Conservation (phyloP, 768 basidiomycete genomes). For the Tricholoma bakamatsutake region DNA sequence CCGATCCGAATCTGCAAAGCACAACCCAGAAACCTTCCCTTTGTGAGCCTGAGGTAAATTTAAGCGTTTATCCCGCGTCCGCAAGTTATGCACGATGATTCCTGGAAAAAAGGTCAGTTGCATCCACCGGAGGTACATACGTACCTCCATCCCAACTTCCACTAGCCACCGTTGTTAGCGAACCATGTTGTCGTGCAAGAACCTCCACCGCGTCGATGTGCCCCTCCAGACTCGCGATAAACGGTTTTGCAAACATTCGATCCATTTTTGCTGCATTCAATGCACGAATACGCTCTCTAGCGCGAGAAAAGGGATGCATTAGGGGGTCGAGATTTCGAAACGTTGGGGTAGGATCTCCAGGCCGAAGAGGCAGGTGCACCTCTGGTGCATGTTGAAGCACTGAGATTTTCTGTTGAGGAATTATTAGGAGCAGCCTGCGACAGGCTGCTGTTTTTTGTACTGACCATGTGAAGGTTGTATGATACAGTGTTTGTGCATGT, state of each 20-base stretch:
- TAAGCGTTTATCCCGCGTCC: slow-evolving; percentile 45
- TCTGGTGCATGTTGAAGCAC: slow-evolving; percentile 82
- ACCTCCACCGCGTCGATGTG: slow-evolving; percentile 94
- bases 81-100: slow-evolving; percentile 80
- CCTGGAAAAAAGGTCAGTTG: slow-evolving; percentile 36
- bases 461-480: no score
- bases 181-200: slow-evolving; percentile 64
- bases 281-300: slow-evolving; percentile 90
- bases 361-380: slow-evolving; percentile 63
- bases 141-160: slow-evolving; percentile 95
- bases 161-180: slow-evolving; percentile 76
- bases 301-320: slow-evolving; percentile 92
- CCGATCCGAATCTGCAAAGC: slow-evolving; percentile 58
- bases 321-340: slow-evolving; percentile 91
- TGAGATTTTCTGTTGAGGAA: slow-evolving; percentile 62
- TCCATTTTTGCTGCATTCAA: slow-evolving; percentile 96
- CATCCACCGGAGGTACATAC: slow-evolving; percentile 22
- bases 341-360: slow-evolving; percentile 81
- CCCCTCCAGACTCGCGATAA: slow-evolving; percentile 84
- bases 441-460: neutral
- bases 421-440: neutral
- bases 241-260: slow-evolving; percentile 96
- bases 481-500: neutral
- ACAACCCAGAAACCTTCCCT: slow-evolving; percentile 79
- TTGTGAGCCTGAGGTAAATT: slow-evolving; percentile 71